Base-by-base conservation (phyloP, 768 basidiomycete genomes). In the Daedalea quercina region DNA sequence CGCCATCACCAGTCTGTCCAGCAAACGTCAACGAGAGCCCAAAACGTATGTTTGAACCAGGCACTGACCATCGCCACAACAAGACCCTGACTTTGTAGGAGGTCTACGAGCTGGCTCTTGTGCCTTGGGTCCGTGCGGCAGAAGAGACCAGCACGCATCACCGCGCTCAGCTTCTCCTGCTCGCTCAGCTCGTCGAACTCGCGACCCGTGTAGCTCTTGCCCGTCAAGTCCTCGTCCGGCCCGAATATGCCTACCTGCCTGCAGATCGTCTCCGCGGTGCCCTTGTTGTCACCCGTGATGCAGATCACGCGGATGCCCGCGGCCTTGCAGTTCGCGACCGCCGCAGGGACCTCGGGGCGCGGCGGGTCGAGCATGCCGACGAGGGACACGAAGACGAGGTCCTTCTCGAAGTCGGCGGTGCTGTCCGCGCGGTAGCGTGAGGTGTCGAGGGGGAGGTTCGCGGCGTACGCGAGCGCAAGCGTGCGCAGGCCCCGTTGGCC, bases 311-410 rank as follows among this genome's bases (percentile, higher is more conserved):
- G 81, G 60, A 99, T 95, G 15, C 95, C 95, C 8, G 94, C 95
- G 15, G 89, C 85, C 60, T 75, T 83, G 73, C 94, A 97, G 66
- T 90, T 92, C 31, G 85, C 88, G 25, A 99, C 82, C 11, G 96
- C 94, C 33, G 68, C 76, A 28, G 79, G 78, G 37, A 94, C 96
- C 70, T 97, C 95, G 3, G 95, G 94, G 25, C 95, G 87, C 4
- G 95, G 95, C 20, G 95, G 95, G 64, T 99, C 95, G 41, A 95
- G 80, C 96, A 99, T 99, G 52, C 91, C 95, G 54, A 95, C 92
- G 44, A 99, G 75, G 13, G 93, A 94, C 53, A 95, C 94, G 67
- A 99, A 98, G 3, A 88, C 90, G 53, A 99, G 78, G 61, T 93
- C 77, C 64, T 83, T 84, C 69, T 99, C 95, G 64, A 99, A 99